These are phyloP conservation scores for Jamesozyma rosinii DNA, from an alignment of 805 yeast species.

Conservation along the genomic window DNA sequence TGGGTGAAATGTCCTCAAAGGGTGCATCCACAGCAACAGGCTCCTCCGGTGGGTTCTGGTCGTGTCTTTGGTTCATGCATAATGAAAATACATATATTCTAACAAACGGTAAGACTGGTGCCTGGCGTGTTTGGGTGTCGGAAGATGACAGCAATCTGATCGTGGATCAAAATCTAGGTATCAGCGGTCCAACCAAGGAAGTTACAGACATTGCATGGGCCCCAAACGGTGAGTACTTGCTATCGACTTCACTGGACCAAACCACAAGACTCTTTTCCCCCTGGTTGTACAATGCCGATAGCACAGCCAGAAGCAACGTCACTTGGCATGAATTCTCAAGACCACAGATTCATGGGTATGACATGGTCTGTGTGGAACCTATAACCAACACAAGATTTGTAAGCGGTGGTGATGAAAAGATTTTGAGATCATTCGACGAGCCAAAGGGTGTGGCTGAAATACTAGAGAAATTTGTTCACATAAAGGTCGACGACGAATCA, in stretches of 20 bases:
- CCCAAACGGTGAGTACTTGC: conserved; percentile 50
- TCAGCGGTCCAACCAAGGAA: conserved; percentile 67
- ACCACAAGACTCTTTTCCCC: conserved; percentile 78
- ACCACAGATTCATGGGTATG: conserved; percentile 97
- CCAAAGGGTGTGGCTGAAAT: conserved; percentile 69
- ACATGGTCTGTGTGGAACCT: conserved; percentile 73
- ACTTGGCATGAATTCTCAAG: conserved; percentile 90
- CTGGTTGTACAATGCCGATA: conserved; percentile 37
- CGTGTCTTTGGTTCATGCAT: conserved; percentile 57
- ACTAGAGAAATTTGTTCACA: conserved; percentile 45
- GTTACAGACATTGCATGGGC: conserved; percentile 79
- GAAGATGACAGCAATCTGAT: conserved; percentile 8
- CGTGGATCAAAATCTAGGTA: conserved; percentile 44
- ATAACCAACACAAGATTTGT: conserved; percentile 57
- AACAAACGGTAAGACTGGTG: conserved; percentile 87
- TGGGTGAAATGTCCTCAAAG: conserved; percentile 88
- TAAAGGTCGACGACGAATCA: conserved; percentile 25
- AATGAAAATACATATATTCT: conserved; percentile 42
- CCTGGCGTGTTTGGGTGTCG: conserved; percentile 70
- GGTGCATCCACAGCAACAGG: conserved; percentile 99
- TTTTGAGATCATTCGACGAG: conserved; percentile 77
- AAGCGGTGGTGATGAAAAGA: conserved; percentile 94
- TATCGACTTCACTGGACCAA: conserved; percentile 83
- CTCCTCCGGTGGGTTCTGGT: conserved; percentile 69
- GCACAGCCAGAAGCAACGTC: conserved; percentile 19